These are phyloP conservation scores for Mortierella sp. DNA, from an alignment of 371 early-diverging fungal genomes.

Conservation along the genomic window DNA sequence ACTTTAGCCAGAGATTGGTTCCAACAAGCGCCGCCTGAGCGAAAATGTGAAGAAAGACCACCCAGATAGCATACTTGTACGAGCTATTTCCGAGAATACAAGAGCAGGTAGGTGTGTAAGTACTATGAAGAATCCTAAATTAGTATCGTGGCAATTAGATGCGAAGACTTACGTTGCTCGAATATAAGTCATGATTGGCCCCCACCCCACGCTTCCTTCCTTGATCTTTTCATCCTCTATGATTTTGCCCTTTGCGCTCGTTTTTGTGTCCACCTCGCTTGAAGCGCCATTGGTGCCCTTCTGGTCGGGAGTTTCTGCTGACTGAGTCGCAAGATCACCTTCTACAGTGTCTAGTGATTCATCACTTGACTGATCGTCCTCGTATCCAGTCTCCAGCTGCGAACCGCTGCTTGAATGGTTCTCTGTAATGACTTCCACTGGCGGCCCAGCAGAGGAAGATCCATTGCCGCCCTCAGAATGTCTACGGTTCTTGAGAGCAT, in stretches of 20 bases:
- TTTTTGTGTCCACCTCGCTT: background rate
- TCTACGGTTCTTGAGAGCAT: constrained; percentile 56
- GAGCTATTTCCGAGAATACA: constrained; percentile 16
- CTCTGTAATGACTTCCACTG: background rate
- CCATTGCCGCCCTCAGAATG: constrained; percentile 12
- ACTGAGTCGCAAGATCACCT: background rate
- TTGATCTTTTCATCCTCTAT: constrained; percentile 29
- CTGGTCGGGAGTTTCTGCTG: background rate
- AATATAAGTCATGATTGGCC: constrained; percentile 12
- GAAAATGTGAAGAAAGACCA: constrained; percentile 7
- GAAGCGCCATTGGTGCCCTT: background rate
- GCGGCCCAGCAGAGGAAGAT: background rate
- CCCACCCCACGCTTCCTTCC: constrained; percentile 23
- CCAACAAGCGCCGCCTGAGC: constrained; percentile 20
- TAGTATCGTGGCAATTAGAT: background rate
- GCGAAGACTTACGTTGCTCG: constrained; percentile 24
- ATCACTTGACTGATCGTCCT: constrained; percentile 8
- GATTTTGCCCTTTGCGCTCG: constrained; percentile 9
- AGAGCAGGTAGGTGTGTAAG: background rate
- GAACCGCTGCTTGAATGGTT: background rate
- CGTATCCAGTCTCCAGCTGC: constrained; percentile 1
- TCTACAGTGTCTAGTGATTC: constrained; percentile 4
- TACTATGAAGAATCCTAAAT: background rate
- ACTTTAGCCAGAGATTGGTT: constrained; percentile 75
- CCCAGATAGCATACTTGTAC: constrained; percentile 21